Evolutionary conservation across 2,329 filamentous ascomycete species (phyloP).

Genomic region (Alternaria sp.): DNA sequence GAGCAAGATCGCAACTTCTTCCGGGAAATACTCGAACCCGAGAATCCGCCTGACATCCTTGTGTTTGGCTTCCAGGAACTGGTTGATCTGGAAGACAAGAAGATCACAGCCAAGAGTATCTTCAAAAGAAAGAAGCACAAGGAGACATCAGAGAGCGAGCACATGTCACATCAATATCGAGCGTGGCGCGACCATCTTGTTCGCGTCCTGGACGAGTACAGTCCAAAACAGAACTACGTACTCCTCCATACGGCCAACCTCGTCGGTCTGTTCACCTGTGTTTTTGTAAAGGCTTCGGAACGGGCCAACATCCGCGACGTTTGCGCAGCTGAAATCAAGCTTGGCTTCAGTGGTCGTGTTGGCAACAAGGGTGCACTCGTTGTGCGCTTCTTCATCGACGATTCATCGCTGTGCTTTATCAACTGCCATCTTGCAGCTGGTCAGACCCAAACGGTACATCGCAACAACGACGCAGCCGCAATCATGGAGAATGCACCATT

Average conservation of each 20-base stretch:
- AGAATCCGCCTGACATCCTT: conserved; percentile 83
- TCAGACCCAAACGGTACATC: conserved; percentile 85
- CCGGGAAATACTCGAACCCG: conserved; percentile 76
- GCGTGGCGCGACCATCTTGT: conserved; percentile 93
- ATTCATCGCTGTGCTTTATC: conserved; percentile 92
- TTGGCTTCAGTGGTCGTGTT: conserved; percentile 92
- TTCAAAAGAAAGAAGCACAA: conserved; percentile 80
- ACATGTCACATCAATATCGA: conserved; percentile 97
- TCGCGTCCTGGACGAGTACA: conserved; percentile 80
- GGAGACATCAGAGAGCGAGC: conserved; percentile 80
- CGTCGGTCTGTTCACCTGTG: conserved; percentile 92
- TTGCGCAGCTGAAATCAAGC: conserved; percentile 83
- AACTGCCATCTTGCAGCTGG: conserved; percentile 97
- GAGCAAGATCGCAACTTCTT: conserved; percentile 78
- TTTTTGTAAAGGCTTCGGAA: conserved; percentile 86
- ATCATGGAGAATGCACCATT: conserved; percentile 83
- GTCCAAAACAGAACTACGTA: conserved; percentile 80
- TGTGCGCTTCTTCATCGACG: conserved; percentile 90
- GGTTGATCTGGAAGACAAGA: conserved; percentile 98
- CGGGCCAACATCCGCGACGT: conserved; percentile 78
- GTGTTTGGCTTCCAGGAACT: conserved; percentile 98
- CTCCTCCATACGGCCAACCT: conserved; percentile 87
- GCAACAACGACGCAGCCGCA: conserved; percentile 89
- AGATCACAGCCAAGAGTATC: conserved; percentile 92
- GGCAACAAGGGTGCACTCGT: conserved; percentile 96